Conservation (phyloP, 805 yeast genomes). For the Metschnikowia cerradonensis region DNA sequence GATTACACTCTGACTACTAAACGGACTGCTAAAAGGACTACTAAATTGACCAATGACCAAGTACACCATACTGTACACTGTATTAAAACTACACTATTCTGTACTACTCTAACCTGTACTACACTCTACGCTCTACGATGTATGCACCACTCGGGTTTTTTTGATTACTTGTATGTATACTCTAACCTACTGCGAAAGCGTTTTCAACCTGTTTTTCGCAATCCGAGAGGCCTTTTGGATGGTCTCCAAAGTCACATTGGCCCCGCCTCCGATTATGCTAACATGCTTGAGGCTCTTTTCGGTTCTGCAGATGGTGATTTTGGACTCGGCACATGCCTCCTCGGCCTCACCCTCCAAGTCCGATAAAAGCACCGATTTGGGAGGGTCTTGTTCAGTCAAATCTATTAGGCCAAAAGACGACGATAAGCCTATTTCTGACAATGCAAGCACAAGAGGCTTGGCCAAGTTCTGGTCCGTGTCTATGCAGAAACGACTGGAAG, state of each 20-base stretch:
- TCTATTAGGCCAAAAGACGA: constrained; percentile 60
- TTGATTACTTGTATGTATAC: background rate
- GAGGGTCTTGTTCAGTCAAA: constrained; percentile 11
- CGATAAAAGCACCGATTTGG: constrained; percentile 47
- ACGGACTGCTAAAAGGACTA: too few species aligned
- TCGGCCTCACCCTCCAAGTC: constrained; percentile 87
- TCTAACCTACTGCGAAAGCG: background rate
- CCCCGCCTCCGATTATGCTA: constrained; percentile 47
- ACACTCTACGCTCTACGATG: too few species aligned
- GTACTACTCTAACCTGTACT: too few species aligned
- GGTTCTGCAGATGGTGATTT: constrained; percentile 44
- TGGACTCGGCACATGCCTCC: constrained; percentile 55
- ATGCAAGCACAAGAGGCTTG: constrained; percentile 37
- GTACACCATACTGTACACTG: too few species aligned
- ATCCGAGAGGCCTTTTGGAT: constrained; percentile 46
- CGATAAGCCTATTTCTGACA: constrained; percentile 38
- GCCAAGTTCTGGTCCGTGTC: constrained; percentile 39
- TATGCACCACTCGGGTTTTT: background rate
- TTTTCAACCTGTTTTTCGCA: constrained; percentile 44
- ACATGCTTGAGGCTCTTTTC: constrained; percentile 37
- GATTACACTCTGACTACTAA: too few species aligned
- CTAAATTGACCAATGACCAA: too few species aligned
- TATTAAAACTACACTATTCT: too few species aligned
- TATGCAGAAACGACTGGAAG: constrained; percentile 41
- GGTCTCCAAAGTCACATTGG: constrained; percentile 43